Evolutionary conservation across 139 green algal species (phyloP), one percentile per base, ranked within the genome.

Genomic region (Astrephomene gubernaculifera): DNA sequence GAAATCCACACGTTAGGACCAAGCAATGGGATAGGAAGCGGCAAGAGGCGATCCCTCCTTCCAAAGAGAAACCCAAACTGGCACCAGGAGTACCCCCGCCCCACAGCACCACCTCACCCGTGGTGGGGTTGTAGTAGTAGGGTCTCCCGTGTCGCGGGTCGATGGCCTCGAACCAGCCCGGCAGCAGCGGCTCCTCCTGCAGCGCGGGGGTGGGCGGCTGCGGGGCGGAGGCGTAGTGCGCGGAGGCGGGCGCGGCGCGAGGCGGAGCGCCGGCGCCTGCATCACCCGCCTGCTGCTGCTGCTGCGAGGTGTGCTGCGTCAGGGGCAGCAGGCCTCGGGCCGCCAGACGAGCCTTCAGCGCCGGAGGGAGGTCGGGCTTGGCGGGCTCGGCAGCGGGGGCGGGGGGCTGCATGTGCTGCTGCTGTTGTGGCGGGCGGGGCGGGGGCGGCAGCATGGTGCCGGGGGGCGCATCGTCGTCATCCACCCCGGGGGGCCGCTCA

Each of bases 101-200:
- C 49, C n/a, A 65, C 19, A 17, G 57, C 57, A 65, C 22, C 57
- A 90, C 81, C 79, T 93, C 86, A 14, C 94, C 93, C 7, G 87
- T 96, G 33, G 75, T 52, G 1, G 89, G 81, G 82, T 95, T 92
- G 82, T 92, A 97, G 72, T 90, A 97, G 87, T 97, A 97, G 1
- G 80, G 45, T 33, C 90, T 72, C 22, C 91, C 73, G 90, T 96
- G 95, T 0, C 86, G 93, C 24, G 94, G 86, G 83, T 96, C 93
- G 41, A 92, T 35, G 1, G 92, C 91, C 73, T 94, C 86, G 36
- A 81, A 87, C 95, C 95, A 98, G 33, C 94, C 95, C 0, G 71
- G 53, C 0, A 93, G 91, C 82, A 97, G 84, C 4, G 61, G 70
- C 81, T 88, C 81, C 29, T 57, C 36, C 33, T 80, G 68, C 36